Percentiles rank a stretch among this genome's conserved stretches.
Conservation (phyloP, 202 grass and related monocot species). For the Dendrocalamus latiflorus region DNA sequence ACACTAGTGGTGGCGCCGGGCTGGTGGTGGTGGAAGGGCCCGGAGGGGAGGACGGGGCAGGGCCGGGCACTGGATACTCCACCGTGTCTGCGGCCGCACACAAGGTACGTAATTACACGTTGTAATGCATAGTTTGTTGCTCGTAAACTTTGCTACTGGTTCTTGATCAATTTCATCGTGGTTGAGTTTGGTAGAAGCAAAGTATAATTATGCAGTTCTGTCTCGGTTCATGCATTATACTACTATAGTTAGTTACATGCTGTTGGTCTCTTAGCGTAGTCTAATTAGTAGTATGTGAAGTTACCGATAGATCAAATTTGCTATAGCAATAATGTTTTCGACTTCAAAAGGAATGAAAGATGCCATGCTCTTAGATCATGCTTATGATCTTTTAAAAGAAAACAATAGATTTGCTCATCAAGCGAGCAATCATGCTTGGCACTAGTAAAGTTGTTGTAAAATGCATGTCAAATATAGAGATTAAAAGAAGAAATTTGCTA, state of each 20-base stretch:
- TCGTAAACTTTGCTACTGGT: neutral
- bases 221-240: neutral
- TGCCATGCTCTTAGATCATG: neutral
- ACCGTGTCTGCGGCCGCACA: conserved; percentile 39
- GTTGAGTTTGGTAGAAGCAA: neutral
- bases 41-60: conserved; percentile 1
- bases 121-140: neutral
- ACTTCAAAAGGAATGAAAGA: neutral
- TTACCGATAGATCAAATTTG: neutral
- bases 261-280: neutral
- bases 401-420: neutral
- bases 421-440: conserved; percentile 33
- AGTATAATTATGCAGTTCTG: neutral
- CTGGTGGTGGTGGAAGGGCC: conserved; percentile 47
- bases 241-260: neutral
- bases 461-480: no score
- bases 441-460: conserved; percentile 7
- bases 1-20: conserved; percentile 29
- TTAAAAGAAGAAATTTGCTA: no score
- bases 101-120: neutral
- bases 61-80: conserved; percentile 41
- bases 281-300: neutral
- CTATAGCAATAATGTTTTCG: neutral
- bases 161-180: neutral
- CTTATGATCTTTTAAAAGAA: neutral